Conservation (phyloP, 345 rosid genomes). For the Pistacia vera region DNA sequence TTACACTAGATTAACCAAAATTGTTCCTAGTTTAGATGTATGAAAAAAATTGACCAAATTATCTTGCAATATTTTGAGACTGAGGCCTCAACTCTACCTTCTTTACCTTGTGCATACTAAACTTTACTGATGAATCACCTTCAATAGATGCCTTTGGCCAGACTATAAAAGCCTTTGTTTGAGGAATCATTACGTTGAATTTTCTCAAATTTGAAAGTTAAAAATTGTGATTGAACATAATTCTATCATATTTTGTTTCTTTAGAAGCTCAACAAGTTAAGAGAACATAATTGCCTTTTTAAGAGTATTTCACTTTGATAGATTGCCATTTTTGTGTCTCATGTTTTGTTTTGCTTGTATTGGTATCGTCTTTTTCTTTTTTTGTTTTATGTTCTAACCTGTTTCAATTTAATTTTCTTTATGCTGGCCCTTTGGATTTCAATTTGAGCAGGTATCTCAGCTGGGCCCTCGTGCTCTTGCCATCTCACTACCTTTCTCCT, state of each 20-base stretch:
- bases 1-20: not conserved
- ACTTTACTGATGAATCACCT: no score
- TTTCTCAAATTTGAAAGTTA: not conserved
- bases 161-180: not conserved
- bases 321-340: not conserved
- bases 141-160: not conserved
- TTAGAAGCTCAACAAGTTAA: not conserved
- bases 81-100: no score
- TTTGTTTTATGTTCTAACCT: not conserved
- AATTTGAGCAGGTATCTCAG: slow-evolving; percentile 37
- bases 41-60: not conserved
- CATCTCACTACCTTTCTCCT: slow-evolving; percentile 48
- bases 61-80: no score
- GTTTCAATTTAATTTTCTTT: not conserved
- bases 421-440: slow-evolving; percentile 8
- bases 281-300: not conserved
- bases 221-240: not conserved
- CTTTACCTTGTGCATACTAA: no score
- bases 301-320: not conserved
- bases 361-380: not conserved
- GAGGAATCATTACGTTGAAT: not conserved
- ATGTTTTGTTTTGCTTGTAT: not conserved
- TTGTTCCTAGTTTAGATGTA: not conserved
- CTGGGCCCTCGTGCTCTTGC: slow-evolving; percentile 56
- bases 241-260: not conserved